phyloP scores from a whole-genome alignment of 306 rosid species.

The Rosa lucieae region DNA sequence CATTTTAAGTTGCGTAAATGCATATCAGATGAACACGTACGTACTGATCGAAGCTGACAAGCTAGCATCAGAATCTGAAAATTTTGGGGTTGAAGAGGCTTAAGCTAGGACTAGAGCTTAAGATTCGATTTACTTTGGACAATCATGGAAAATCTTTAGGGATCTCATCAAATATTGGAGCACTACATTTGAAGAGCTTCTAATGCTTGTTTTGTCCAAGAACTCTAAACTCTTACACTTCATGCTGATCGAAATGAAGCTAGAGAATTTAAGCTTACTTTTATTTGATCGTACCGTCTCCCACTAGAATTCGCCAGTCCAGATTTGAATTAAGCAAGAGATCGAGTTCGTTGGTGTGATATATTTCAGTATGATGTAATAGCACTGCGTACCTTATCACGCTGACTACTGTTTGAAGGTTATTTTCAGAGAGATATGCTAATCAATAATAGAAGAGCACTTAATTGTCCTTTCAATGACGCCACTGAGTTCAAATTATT shows the following conservation, averaged over 20 bases:
- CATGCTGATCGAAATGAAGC: neutral
- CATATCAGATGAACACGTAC: neutral
- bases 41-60: neutral
- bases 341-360: neutral
- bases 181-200: neutral
- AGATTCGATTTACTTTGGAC: neutral
- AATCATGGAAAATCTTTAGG: neutral
- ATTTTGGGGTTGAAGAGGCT: neutral
- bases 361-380: neutral
- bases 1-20: neutral
- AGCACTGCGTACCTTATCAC: neutral
- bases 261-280: neutral
- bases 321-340: neutral
- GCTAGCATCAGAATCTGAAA: neutral
- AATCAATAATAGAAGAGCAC: neutral
- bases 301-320: neutral
- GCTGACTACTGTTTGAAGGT: neutral
- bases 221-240: neutral
- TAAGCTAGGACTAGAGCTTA: neutral
- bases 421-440: neutral
- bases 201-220: neutral
- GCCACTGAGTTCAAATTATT: neutral
- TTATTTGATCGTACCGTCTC: neutral
- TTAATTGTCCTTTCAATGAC: neutral
- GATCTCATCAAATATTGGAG: neutral